Base-by-base conservation (phyloP, 164 flowering plant species). In the Tetracentron sinense region DNA sequence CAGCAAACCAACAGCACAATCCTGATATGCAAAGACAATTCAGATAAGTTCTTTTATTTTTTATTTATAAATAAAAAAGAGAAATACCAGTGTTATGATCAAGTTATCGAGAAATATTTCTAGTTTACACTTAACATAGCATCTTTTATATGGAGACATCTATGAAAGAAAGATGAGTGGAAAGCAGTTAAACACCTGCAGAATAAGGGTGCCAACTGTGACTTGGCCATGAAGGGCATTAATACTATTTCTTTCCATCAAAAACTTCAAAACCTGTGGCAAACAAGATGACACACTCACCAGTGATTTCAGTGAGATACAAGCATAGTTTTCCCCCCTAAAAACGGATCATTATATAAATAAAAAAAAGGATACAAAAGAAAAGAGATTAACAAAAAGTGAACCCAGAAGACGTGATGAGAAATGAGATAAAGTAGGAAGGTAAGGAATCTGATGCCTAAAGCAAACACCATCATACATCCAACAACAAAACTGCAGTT, bases 1-100 rank as follows among this genome's bases (percentile, higher is more conserved):
- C 60, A 95, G 79, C 81, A 92, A 81, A 49, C 99, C 99, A 31
- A 95, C 99, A 67, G 97, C 90, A 82, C 99, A 95, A 66, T 95
- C 99, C 98, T 95, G 83, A 42, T 20, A 72, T 30, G 25, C 23
- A 67, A 72, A 58, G 42, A 58, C 52, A 69, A 21, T 55, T 19
- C 49, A 59, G 44, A 35, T 30, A 54, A 25, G 2, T 16, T 15
- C n/a, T 22, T 44, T 57, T 16, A 21, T 22, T 22, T 44, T 48
- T 2, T 58, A 0, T 50, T 44, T 10, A 30, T 0, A 29, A 20
- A 58, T 55, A 26, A 51, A 53, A 27, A 19, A 25, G 8, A 58
- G 4, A 23, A 7, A n/a, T 23, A 21, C 25, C 48, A 22, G 19
- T 54, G 16, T 31, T 12, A 58, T 20, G 10, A n/a, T 54, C n/a